Conservation (phyloP, 495 filamentous ascomycete species). For the Xylaria flabelliformis region DNA sequence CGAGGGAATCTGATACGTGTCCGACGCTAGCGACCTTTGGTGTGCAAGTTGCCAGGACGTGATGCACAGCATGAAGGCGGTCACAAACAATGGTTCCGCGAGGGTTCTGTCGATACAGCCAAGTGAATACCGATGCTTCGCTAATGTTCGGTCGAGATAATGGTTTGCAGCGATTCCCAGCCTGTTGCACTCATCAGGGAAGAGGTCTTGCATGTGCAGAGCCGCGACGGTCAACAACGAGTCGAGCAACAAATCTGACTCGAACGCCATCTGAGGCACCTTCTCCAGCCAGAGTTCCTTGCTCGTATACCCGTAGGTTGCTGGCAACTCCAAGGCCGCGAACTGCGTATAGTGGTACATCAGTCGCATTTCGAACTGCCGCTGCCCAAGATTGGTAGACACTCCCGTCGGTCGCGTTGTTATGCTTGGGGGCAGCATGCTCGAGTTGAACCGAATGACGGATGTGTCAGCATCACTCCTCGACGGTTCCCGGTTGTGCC, state of each 20-base stretch:
- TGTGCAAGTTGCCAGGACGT: slow-evolving; percentile 26
- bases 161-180: slow-evolving; percentile 7
- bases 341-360: slow-evolving; percentile 26
- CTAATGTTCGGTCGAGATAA: slow-evolving; percentile 25
- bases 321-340: slow-evolving; percentile 21
- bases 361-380: slow-evolving; percentile 27
- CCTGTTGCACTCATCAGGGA: slow-evolving; percentile 6
- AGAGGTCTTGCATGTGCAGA: slow-evolving; percentile 26
- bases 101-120: neutral
- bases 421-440: neutral
- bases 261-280: slow-evolving; percentile 26
- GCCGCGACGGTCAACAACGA: slow-evolving; percentile 20
- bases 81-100: slow-evolving; percentile 18
- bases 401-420: slow-evolving; percentile 16
- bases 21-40: slow-evolving; percentile 3
- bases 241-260: slow-evolving; percentile 26
- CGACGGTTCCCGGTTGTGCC: slow-evolving; percentile 5
- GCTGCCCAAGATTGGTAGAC: slow-evolving; percentile 7
- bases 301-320: slow-evolving; percentile 21
- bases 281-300: slow-evolving; percentile 27
- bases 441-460: neutral
- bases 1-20: slow-evolving; percentile 21
- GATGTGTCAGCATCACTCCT: neutral
- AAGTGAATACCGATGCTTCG: slow-evolving; percentile 24
- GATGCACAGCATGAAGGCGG: slow-evolving; percentile 27